phyloP scores from a whole-genome alignment of 1,284 basidiomycete genomes.

The Trametes pubescens region DNA sequence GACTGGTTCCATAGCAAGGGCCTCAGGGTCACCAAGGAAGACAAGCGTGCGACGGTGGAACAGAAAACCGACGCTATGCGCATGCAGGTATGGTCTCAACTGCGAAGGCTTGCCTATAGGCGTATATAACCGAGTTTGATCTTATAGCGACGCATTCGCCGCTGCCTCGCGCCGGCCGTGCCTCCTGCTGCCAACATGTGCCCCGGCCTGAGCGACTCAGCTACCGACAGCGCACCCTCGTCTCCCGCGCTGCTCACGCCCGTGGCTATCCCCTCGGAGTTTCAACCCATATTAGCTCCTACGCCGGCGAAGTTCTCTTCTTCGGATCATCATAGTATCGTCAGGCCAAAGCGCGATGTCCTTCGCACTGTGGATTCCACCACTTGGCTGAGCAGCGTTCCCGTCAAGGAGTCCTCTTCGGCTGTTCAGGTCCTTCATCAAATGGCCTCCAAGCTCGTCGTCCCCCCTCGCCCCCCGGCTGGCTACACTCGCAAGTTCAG shows the following conservation, averaged over 20 bases:
- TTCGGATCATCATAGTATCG: slow-evolving; percentile 1
- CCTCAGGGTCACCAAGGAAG: slow-evolving; percentile 72
- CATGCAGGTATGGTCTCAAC: slow-evolving; percentile 30
- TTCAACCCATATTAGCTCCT: background rate
- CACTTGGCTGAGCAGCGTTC: background rate
- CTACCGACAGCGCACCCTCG: slow-evolving; percentile 7
- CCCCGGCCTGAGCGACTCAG: slow-evolving; percentile 10
- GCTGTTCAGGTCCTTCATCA: slow-evolving; percentile 9
- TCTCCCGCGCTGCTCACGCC: slow-evolving; percentile 10
- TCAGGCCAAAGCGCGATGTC: background rate
- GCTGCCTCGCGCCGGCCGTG: slow-evolving; percentile 11
- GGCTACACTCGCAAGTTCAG: slow-evolving; percentile 23
- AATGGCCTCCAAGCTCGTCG: slow-evolving; percentile 4
- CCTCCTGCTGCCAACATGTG: slow-evolving; percentile 11
- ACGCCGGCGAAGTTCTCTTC: background rate
- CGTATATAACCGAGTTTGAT: slow-evolving; percentile 9
- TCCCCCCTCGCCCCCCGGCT: slow-evolving; percentile 18
- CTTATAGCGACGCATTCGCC: slow-evolving; percentile 27
- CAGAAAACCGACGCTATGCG: slow-evolving; percentile 33
- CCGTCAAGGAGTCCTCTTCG: slow-evolving; percentile 1
- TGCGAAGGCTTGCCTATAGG: slow-evolving; percentile 15
- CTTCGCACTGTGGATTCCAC: background rate
- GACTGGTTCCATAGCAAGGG: slow-evolving; percentile 77
- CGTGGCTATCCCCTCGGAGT: slow-evolving; percentile 6
- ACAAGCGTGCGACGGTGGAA: slow-evolving; percentile 52